These are phyloP conservation scores for Chenopodium suecicum DNA, from an alignment of 148 eudicot genomes.

Conservation along the genomic window DNA sequence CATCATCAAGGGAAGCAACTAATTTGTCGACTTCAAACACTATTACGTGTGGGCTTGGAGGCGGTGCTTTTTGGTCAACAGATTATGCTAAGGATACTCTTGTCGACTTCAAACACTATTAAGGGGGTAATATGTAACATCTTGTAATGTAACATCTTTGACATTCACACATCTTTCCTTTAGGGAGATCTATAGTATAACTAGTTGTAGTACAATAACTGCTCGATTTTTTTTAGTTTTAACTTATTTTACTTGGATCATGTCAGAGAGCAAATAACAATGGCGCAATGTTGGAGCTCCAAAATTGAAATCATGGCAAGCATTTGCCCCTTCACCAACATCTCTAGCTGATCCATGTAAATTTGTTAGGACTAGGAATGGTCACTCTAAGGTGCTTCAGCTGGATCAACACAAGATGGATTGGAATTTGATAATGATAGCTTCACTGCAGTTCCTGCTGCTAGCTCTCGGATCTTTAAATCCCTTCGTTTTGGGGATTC, in stretches of 20 bases:
- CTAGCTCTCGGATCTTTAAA: conserved; percentile 44
- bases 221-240: not conserved
- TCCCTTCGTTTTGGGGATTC: conserved; percentile 55
- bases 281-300: not conserved
- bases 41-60: conserved; percentile 28
- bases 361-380: conserved; percentile 78
- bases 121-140: not conserved
- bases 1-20: conserved; percentile 56
- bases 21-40: conserved; percentile 33
- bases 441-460: conserved; percentile 67
- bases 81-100: conserved; percentile 66
- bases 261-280: conserved; percentile 45
- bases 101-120: conserved; percentile 27
- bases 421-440: conserved; percentile 80
- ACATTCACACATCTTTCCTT: not conserved
- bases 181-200: not conserved
- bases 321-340: conserved; percentile 52
- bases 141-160: not conserved
- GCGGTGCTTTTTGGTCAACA: conserved; percentile 90
- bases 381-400: conserved; percentile 40
- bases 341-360: conserved; percentile 33
- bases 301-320: too few relatives aligned
- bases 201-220: too few relatives aligned
- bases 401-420: conserved; percentile 32
- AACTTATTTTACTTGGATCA: not conserved